Base-by-base conservation (phyloP, 371 early-diverging fungal genomes). In the Caulochytrium protostelioides region DNA sequence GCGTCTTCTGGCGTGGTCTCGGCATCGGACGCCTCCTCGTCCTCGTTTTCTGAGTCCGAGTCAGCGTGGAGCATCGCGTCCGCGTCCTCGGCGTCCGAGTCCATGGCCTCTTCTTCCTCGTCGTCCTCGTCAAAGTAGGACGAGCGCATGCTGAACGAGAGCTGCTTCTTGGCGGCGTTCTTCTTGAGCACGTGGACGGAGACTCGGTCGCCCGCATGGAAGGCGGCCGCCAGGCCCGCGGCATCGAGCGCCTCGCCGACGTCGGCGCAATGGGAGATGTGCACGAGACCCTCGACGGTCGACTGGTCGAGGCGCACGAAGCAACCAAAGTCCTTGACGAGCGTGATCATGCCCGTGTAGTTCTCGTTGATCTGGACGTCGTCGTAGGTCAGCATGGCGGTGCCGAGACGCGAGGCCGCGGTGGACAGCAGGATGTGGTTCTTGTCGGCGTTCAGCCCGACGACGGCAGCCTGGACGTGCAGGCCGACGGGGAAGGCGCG, bases 171-270 rank as follows among this genome's bases (percentile, higher is more conserved):
- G 32, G 56, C 58, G n/a, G 42, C 24, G 37, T 79, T 70, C 13
- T 75, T 66, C 30, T 67, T 66, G 27, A 78, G 47, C 13, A 81
- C 62, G 39, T 57, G 53, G 23, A 71, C 77, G 42, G 69, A 67
- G 28, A 81, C 82, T 1, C 64, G 62, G 40, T 80, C 81, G 16
- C 81, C 81, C n/a, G n/a, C n/a, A n/a, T n/a, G n/a, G n/a, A n/a
- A n/a, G n/a, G n/a, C n/a, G n/a, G n/a, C n/a, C n/a, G n/a, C n/a
- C n/a, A n/a, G n/a, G n/a, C n/a, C 87, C 62, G 19, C 72, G 55
- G 42, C 85, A 82, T n/a, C n/a, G n/a, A n/a, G n/a, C n/a, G n/a
- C n/a, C n/a, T n/a, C n/a, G n/a, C n/a, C n/a, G n/a, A n/a, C n/a
- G n/a, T n/a, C n/a, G n/a, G n/a, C n/a, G n/a, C n/a, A n/a, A n/a